These are phyloP conservation scores for Patellaria atrata DNA, from an alignment of 495 filamentous ascomycete species.

Conservation along the genomic window DNA sequence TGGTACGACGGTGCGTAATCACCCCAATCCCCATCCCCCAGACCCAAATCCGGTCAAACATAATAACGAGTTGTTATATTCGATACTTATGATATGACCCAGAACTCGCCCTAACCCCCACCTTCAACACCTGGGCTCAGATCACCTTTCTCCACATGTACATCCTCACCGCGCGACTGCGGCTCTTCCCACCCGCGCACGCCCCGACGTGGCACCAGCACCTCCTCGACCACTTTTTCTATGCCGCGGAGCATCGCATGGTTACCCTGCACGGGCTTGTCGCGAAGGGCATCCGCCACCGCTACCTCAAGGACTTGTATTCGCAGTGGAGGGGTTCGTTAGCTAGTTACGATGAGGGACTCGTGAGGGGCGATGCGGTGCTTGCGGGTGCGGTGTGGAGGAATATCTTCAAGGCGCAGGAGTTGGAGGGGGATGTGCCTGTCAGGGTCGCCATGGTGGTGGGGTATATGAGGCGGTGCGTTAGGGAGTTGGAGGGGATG, in stretches of 20 bases:
- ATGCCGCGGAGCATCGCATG: constrained; percentile 82
- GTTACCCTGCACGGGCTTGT: constrained; percentile 51
- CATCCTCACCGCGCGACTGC: constrained; percentile 73
- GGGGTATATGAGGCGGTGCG: constrained; percentile 56
- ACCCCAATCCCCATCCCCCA: neutral
- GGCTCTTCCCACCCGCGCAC: constrained; percentile 49
- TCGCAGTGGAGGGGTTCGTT: constrained; percentile 79
- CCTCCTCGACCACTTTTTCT: constrained; percentile 84
- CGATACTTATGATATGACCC: constrained; percentile 1
- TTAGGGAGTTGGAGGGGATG: constrained; percentile 24
- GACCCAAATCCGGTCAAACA: neutral
- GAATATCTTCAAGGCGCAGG: constrained; percentile 76
- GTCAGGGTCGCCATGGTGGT: constrained; percentile 61
- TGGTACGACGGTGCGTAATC: constrained; percentile 62
- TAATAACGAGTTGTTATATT: neutral
- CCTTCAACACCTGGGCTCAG: constrained; percentile 90
- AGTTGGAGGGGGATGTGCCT: constrained; percentile 53
- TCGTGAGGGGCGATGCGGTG: constrained; percentile 71
- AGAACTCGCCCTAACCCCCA: constrained; percentile 53
- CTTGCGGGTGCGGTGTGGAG: constrained; percentile 83
- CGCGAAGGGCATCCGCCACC: constrained; percentile 52
- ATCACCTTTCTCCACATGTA: constrained; percentile 94
- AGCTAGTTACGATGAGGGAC: constrained; percentile 74
- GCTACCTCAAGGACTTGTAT: constrained; percentile 84
- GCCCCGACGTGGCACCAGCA: constrained; percentile 55